Evolutionary conservation across 78 protist species (phyloP).

Genomic region (Pigoraptor vietnamica): DNA sequence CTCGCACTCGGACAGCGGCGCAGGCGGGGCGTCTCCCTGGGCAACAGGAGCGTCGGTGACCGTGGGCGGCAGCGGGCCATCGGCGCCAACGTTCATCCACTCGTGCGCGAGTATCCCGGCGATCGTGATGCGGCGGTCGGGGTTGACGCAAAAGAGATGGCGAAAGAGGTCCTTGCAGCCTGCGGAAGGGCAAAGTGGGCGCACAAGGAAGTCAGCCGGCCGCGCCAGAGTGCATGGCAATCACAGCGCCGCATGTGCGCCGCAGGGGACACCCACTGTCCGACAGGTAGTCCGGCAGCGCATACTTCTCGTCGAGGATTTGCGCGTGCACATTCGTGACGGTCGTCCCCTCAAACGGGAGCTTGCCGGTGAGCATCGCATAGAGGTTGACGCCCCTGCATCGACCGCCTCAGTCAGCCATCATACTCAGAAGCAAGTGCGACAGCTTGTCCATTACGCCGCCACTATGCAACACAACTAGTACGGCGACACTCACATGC

Average conservation of each 20-base stretch:
- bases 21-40: too few species aligned
- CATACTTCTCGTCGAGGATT: not conserved
- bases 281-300: not conserved
- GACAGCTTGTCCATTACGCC: too few species aligned
- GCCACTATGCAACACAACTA: not conserved
- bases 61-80: not conserved
- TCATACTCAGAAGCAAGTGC: too few species aligned
- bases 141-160: not conserved
- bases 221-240: not conserved
- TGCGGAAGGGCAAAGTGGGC: not conserved
- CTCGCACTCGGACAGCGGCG: not conserved
- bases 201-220: too few species aligned
- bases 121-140: not conserved
- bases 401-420: too few species aligned
- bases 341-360: conserved; percentile 40
- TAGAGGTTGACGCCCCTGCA: conserved; percentile 43
- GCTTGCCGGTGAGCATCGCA: conserved; percentile 36
- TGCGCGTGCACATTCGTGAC: not conserved
- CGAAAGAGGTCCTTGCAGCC: not conserved
- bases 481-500: conserved; percentile 69
- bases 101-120: not conserved
- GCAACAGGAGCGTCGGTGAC: not conserved
- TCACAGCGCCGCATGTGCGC: not conserved
- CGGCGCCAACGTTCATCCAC: not conserved
- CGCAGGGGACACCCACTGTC: not conserved